phyloP scores from a whole-genome alignment of 2,329 filamentous ascomycete genomes.

The Curvularia sp. region DNA sequence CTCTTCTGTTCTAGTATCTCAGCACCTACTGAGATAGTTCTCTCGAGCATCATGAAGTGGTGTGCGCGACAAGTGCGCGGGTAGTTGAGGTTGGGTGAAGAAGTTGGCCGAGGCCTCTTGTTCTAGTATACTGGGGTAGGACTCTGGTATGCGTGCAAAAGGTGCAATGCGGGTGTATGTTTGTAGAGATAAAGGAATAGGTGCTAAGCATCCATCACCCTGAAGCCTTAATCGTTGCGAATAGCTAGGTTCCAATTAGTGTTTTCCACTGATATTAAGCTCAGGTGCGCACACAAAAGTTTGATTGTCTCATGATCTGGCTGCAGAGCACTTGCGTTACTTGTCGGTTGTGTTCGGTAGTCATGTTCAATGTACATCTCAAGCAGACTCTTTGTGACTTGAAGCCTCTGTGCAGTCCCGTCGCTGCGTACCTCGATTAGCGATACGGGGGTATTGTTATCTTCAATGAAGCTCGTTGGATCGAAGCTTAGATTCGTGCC shows the following conservation, averaged over 20 bases:
- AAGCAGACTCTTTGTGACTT: conserved; percentile 3
- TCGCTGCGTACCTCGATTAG: conserved; percentile 6
- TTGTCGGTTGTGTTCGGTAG: not conserved
- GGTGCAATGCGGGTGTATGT: not conserved
- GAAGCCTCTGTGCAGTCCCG: not conserved
- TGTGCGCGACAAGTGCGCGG: not conserved
- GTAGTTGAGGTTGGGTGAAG: not conserved
- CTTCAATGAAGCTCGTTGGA: not conserved
- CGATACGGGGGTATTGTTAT: not conserved
- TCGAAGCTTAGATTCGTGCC: not conserved
- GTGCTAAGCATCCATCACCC: not conserved
- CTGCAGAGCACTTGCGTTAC: not conserved
- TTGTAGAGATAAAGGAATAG: conserved; percentile 1
- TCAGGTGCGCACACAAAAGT: not conserved
- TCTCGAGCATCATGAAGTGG: not conserved
- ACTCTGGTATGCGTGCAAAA: not conserved
- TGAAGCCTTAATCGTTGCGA: conserved; percentile 4
- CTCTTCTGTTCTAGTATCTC: not conserved
- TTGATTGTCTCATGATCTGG: conserved; percentile 7
- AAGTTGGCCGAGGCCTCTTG: not conserved
- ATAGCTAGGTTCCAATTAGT: not conserved
- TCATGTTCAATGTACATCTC: conserved; percentile 10
- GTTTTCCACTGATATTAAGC: not conserved
- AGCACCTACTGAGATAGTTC: conserved; percentile 1
- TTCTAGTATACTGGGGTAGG: not conserved